Percentiles rank a stretch among this genome's conserved stretches.
Evolutionary conservation across 257 asterid genomes (phyloP).

Genomic region (Plantago ovata): DNA sequence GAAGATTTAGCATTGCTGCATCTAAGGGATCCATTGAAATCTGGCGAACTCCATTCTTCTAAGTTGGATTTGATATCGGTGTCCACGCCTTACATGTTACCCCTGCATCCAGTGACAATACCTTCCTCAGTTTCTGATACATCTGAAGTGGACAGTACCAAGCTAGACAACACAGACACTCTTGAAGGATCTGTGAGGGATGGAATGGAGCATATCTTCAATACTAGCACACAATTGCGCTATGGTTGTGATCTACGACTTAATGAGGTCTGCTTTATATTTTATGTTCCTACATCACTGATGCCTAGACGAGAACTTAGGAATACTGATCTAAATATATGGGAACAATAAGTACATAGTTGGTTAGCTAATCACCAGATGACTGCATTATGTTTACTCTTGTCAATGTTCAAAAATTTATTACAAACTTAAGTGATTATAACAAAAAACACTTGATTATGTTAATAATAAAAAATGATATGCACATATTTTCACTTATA

Average conservation of each 20-base stretch:
- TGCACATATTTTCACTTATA: too few relatives aligned
- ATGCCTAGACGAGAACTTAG: too few relatives aligned
- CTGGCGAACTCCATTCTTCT: conserved; percentile 49
- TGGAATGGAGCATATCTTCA: conserved; percentile 97
- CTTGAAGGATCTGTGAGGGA: conserved; percentile 69
- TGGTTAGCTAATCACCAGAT: too few relatives aligned
- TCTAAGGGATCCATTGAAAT: conserved; percentile 52
- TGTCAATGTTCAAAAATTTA: too few relatives aligned
- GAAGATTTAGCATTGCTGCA: conserved; percentile 86
- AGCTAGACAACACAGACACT: conserved; percentile 68
- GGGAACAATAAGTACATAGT: too few relatives aligned
- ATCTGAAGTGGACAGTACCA: conserved; percentile 56
- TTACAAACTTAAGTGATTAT: too few relatives aligned
- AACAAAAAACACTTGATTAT: too few relatives aligned
- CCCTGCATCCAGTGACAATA: conserved; percentile 78
- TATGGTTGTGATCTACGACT: conserved; percentile 95
- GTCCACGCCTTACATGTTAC: conserved; percentile 89
- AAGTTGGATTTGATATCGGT: conserved; percentile 57
- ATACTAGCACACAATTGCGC: conserved; percentile 80
- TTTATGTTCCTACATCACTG: too few relatives aligned
- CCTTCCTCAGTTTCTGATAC: conserved; percentile 86
- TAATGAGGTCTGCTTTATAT: conserved; percentile 63
- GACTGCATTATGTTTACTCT: too few relatives aligned
- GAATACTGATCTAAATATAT: too few relatives aligned
- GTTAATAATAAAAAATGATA: too few relatives aligned